phyloP scores from a whole-genome alignment of 2,329 filamentous ascomycete genomes.

The Cladosporium sp. region DNA sequence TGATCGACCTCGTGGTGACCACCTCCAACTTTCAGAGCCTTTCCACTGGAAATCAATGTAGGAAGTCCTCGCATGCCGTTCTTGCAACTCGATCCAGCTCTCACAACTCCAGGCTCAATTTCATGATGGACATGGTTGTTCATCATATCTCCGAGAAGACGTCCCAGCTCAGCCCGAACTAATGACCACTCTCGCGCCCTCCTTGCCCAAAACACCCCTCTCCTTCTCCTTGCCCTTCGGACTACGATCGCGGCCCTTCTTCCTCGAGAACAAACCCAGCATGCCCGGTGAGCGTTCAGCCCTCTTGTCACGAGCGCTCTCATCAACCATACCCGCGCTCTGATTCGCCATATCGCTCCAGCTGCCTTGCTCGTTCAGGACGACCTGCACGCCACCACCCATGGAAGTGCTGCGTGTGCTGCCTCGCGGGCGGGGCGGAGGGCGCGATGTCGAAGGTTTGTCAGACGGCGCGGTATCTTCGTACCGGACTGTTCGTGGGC shows the following conservation, averaged over 20 bases:
- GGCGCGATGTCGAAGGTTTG: slow-evolving; percentile 18
- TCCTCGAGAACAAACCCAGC: slow-evolving; percentile 83
- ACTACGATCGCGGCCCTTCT: slow-evolving; percentile 85
- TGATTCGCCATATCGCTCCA: slow-evolving; percentile 90
- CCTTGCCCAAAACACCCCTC: slow-evolving; percentile 88
- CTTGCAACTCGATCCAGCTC: too few species aligned
- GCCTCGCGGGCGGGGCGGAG: slow-evolving; percentile 46
- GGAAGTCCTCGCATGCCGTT: too few species aligned
- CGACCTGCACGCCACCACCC: slow-evolving; percentile 83
- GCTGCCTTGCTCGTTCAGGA: slow-evolving; percentile 80
- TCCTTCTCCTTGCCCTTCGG: slow-evolving; percentile 71
- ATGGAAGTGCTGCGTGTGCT: slow-evolving; percentile 70
- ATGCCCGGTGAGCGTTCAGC: slow-evolving; percentile 64
- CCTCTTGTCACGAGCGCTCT: slow-evolving; percentile 20
- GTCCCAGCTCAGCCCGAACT: slow-evolving; percentile 3
- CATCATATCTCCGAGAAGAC: neutral
- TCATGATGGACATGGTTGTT: neutral
- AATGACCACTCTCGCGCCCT: slow-evolving; percentile 67
- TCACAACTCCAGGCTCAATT: too few species aligned
- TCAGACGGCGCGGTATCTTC: slow-evolving; percentile 21
- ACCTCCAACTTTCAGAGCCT: too few species aligned
- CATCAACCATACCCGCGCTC: slow-evolving; percentile 64
- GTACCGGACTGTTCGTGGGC: slow-evolving; percentile 26
- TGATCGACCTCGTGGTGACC: too few species aligned
- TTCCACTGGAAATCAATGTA: too few species aligned